These are phyloP conservation scores for Cryptococcus sp. DNA, from an alignment of 1,284 basidiomycete genomes.

Conservation along the genomic window DNA sequence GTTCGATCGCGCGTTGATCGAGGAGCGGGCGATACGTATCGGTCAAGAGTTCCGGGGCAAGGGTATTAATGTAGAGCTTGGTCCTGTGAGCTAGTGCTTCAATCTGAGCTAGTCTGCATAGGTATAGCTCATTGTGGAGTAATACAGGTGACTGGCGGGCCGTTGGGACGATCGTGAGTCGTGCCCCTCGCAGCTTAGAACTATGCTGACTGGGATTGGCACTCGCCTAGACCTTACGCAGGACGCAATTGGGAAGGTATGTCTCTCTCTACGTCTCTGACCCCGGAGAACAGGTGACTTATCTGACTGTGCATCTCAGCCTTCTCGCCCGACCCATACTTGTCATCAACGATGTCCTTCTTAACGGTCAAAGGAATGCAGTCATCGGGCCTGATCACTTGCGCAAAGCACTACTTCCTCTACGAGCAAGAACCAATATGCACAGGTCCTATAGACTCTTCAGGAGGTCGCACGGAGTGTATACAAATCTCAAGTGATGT, in stretches of 20 bases:
- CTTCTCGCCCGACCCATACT: conserved; percentile 53
- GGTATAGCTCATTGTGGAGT: not conserved
- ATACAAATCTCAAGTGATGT: conserved; percentile 36
- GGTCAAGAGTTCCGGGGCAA: conserved; percentile 55
- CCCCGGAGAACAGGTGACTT: not conserved
- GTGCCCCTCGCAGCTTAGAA: not conserved
- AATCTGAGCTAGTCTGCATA: not conserved
- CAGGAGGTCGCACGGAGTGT: conserved; percentile 37
- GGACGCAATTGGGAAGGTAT: conserved; percentile 54
- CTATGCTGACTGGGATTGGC: conserved; percentile 1
- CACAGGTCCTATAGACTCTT: conserved; percentile 29
- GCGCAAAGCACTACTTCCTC: conserved; percentile 52
- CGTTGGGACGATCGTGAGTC: conserved; percentile 49
- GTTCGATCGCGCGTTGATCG: conserved; percentile 54
- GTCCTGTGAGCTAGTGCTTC: conserved; percentile 31
- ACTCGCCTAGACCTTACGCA: conserved; percentile 35
- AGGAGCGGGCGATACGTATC: conserved; percentile 52
- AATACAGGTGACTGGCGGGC: conserved; percentile 51
- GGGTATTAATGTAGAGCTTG: conserved; percentile 48
- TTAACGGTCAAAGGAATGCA: conserved; percentile 50
- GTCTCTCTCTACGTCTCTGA: not conserved
- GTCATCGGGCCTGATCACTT: conserved; percentile 49
- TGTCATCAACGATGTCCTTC: conserved; percentile 49
- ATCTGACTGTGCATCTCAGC: conserved; percentile 25
- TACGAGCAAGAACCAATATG: conserved; percentile 53